Evolutionary conservation across 2,329 filamentous ascomycete genomes (phyloP).

Genomic region (Botrytis tulipae): DNA sequence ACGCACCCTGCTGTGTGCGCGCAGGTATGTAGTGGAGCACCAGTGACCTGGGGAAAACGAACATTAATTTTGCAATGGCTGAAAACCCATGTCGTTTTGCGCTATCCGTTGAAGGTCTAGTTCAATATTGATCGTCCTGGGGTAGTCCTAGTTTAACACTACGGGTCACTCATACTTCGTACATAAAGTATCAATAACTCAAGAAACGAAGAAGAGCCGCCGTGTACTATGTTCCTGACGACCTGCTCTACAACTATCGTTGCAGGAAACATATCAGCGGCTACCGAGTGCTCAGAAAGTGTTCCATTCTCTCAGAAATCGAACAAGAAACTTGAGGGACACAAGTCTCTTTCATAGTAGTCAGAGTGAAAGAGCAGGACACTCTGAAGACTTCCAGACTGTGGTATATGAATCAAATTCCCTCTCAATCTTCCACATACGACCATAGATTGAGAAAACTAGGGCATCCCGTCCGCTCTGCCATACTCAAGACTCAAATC

Average conservation of each 20-base stretch:
- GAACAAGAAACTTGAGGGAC: background rate
- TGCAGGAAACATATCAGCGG: background rate
- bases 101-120: background rate
- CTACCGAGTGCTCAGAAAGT: background rate
- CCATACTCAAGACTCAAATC: slow-evolving; percentile 18
- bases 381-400: background rate
- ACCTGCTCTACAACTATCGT: background rate
- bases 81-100: background rate
- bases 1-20: background rate
- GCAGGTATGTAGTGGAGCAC: background rate
- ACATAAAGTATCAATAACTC: background rate
- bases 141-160: background rate
- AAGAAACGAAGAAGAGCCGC: background rate
- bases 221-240: background rate
- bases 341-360: background rate
- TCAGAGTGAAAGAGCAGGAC: background rate
- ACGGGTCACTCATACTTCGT: background rate
- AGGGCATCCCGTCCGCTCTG: slow-evolving; percentile 21
- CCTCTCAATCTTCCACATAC: background rate
- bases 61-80: background rate
- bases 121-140: background rate
- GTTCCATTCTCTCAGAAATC: background rate
- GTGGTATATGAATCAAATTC: background rate
- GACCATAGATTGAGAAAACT: slow-evolving; percentile 14
- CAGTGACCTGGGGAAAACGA: background rate